A percentile compares a stretch with the other conserved stretches of the same genome.
Conservation (phyloP, 805 yeast species). For the Saccharomycodes ludwigii region DNA sequence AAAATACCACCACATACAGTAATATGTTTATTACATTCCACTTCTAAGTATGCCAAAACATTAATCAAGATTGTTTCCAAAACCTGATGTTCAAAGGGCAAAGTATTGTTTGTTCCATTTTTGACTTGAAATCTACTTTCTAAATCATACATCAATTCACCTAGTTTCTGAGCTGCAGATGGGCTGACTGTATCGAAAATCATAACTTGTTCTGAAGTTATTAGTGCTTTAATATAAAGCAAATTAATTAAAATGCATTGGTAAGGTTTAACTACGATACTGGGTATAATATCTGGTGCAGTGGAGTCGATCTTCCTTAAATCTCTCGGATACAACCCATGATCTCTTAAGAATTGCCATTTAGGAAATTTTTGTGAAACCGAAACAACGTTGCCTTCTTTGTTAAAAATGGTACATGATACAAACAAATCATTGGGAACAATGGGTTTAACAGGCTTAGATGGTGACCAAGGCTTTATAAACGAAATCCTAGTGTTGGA, state of each 20-base stretch:
- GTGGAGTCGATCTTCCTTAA: conserved; percentile 68
- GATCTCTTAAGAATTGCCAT: conserved; percentile 59
- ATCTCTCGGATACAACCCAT: conserved; percentile 76
- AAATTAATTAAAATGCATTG: conserved; percentile 70
- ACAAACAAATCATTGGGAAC: conserved; percentile 36
- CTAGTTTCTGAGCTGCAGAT: conserved; percentile 54
- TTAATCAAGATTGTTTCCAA: conserved; percentile 72
- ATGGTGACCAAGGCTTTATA: conserved; percentile 1
- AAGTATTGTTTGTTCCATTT: conserved; percentile 22
- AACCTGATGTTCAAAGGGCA: conserved; percentile 69
- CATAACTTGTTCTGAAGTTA: conserved; percentile 68
- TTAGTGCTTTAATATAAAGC: conserved; percentile 78
- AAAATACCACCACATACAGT: conserved; percentile 50
- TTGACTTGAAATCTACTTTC: conserved; percentile 51
- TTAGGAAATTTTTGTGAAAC: conserved; percentile 74
- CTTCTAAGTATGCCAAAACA: conserved; percentile 67
- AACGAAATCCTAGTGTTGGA: no score
- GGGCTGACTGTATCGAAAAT: conserved; percentile 57
- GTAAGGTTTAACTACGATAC: conserved; percentile 66
- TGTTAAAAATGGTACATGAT: conserved; percentile 73
- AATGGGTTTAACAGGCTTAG: conserved; percentile 22
- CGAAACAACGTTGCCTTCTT: conserved; percentile 58
- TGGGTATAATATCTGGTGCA: conserved; percentile 75
- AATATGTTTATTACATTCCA: conserved; percentile 53
- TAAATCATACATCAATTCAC: conserved; percentile 74